Base-by-base conservation (phyloP, 1,284 basidiomycete genomes). In the Ustilago shanxiensis region DNA sequence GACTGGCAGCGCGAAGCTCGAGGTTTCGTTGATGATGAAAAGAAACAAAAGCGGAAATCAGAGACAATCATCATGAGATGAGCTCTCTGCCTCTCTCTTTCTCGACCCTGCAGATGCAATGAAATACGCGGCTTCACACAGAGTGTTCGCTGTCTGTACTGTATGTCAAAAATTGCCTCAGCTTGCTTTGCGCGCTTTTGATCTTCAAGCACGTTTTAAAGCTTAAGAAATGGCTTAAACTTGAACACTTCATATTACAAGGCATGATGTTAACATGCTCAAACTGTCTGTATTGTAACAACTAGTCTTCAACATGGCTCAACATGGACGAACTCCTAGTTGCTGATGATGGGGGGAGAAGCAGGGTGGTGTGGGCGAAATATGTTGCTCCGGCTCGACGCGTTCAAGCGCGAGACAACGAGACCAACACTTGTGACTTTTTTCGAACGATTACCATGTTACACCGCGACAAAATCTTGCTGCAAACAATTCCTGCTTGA, bases 351-450 rank as follows among this genome's bases (percentile, higher is more conserved):
- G n/a, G n/a, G n/a, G 22, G 10, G 14, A 31, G 18, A 51, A 13
- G 26, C 4, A 11, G 29, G 22, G 20, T 22, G 47, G 47, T 28
- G 29, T 52, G 29, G 29, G 28, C 50, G 18, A 31, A 9, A n/a
- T 22, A 52, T 52, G 31, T 33, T 22, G 29, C 10, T 35, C 16
- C n/a, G 28, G 37, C 11, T 53, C 7, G 28, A 9, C 47, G 47
- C 47, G 47, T 49, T 14, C 24, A 5, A 52, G 50, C 16, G 29
- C 28, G 50, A 31, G 16, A 18, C 50, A 16, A 1, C 50, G 50
- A 52, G 50, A 52, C 50, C 50, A 52, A 52, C 50, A 52, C 50
- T 52, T 52, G 50, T 49, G 50, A 52, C 28, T 10, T 13, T 33
- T 33, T 52, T 35, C 16, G n/a, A n/a, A n/a, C n/a, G n/a, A 6